Base-by-base conservation (phyloP, 2,329 filamentous ascomycete genomes). In the Coleophoma eucalyptorum region DNA sequence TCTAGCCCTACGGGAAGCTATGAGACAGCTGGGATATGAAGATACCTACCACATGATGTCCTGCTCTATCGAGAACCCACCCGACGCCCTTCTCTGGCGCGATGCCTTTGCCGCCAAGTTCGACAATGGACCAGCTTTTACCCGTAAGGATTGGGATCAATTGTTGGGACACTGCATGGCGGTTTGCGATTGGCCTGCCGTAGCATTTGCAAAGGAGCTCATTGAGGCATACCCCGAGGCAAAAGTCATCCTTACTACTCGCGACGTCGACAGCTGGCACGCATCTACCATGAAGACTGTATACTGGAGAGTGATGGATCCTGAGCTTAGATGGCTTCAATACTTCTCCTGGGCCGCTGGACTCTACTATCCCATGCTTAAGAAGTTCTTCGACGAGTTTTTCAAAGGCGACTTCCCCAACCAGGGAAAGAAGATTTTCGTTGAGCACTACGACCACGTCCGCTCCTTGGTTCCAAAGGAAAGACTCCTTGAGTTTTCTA, bases 1-100 rank as follows among this genome's bases (percentile, higher is more conserved):
- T 44, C 20, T 50, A 83, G 80, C 84, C 41, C 79, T 88, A 62
- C 77, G 83, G 54, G 79, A 77, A 41, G 85, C 86, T 18, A 77
- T 89, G 65, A 78, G 83, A 62, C 73, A 81, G 59, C 75, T 89
- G 38, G 85, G 85, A 55, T 87, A 84, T 65, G 72, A 79, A 59
- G 81, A 86, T 66, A 84, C 80, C 53, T 88, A 89, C 74, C 86
- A 89, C 72, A 87, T 87, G 83, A 84, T 86, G 80, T 84, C 78
- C 60, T 81, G 79, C 57, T 82, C 79, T 52, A 80, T 86, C 53
- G 83, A 87, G 69, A 87, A 86, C 68, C 81, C 81, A 11, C 80
- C 79, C 20, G 84, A 87, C 62, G 81, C 79, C 49, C 72, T 86
- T 40, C 80, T 87, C 72, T 89, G 86, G 86, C 80, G 82, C 69